Conservation (phyloP, 352 stramenopile species). For the Phytophthora capsici region DNA sequence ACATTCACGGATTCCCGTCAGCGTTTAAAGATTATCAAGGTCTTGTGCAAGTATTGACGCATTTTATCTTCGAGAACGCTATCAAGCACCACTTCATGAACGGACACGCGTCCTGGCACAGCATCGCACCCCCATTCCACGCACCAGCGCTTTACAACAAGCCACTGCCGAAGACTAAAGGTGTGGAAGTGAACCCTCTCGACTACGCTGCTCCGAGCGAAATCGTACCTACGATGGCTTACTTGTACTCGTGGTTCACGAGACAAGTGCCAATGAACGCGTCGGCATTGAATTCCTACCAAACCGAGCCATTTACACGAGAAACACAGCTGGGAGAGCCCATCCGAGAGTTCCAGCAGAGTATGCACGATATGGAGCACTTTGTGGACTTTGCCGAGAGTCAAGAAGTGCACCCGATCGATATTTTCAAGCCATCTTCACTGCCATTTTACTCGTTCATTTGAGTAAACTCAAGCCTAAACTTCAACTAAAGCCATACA, state of each 20-base stretch:
- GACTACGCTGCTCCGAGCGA: conserved; percentile 55
- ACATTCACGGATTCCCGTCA: conserved; percentile 44
- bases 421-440: conserved; percentile 39
- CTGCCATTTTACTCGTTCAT: conserved; percentile 44
- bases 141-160: conserved; percentile 40
- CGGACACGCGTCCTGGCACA: conserved; percentile 47
- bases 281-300: conserved; percentile 24
- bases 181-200: conserved; percentile 32
- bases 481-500: conserved; percentile 17
- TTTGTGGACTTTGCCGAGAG: conserved; percentile 83
- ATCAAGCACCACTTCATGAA: conserved; percentile 62
- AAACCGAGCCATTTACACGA: conserved; percentile 31
- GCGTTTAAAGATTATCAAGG: conserved; percentile 18
- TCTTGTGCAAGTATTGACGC: conserved; percentile 36
- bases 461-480: background rate
- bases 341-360: conserved; percentile 36
- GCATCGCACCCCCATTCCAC: conserved; percentile 34
- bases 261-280: conserved; percentile 31
- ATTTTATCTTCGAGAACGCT: conserved; percentile 48
- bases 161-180: conserved; percentile 37
- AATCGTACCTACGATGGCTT: conserved; percentile 26
- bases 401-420: conserved; percentile 84
- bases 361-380: conserved; percentile 38
- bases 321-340: conserved; percentile 21
- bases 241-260: conserved; percentile 39